Base-by-base conservation (phyloP, 2,329 filamentous ascomycete species). In the Penicillium psychrosexuale region DNA sequence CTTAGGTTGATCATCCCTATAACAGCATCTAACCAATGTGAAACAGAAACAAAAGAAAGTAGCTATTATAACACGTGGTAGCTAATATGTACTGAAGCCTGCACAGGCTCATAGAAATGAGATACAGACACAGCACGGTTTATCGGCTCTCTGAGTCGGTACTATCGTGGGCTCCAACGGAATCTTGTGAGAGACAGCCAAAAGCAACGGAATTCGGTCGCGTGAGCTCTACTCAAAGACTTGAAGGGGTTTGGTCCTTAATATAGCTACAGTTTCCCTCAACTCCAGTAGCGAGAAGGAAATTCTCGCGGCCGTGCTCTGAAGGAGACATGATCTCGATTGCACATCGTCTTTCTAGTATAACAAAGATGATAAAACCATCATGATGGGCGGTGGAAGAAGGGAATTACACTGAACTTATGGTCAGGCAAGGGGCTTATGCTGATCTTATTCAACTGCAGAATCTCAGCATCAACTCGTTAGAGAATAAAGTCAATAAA, bases 121-220 rank as follows among this genome's bases (percentile, higher is more conserved):
- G 5, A 5, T 24, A 24, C 5, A 24, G 22, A 24, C 22, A 24
- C 22, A 5, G 5, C 22, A 24, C 22, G 22, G 22, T 24, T 24
- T 24, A 24, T 24, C 22, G 5, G 22, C 22, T 24, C 22, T 24
- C 22, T 24, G 5, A 24, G 22, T 24, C 22, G 22, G 1, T 24
- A 24, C 22, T 24, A 28, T 28, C 27, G 8, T 28, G 27, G 8
- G 8, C 27, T 40, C 24, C 15, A 42, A 17, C 5, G 8, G 39
- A 42, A n/a, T 9, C 8, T 28, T n/a, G 15, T n/a, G 27, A 47
- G 30, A 7, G 51, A 28, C 11, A 93, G 93, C 34, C 93, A 97
- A 75, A 96, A 96, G 73, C 94, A 97, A 75, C 89, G 94, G 63
- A 94, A 97, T 69, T 91, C 92, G 9, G 97, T 97, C 72, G 91